These are phyloP conservation scores for Termitomyces sp. DNA, from an alignment of 768 basidiomycete species.

Conservation along the genomic window DNA sequence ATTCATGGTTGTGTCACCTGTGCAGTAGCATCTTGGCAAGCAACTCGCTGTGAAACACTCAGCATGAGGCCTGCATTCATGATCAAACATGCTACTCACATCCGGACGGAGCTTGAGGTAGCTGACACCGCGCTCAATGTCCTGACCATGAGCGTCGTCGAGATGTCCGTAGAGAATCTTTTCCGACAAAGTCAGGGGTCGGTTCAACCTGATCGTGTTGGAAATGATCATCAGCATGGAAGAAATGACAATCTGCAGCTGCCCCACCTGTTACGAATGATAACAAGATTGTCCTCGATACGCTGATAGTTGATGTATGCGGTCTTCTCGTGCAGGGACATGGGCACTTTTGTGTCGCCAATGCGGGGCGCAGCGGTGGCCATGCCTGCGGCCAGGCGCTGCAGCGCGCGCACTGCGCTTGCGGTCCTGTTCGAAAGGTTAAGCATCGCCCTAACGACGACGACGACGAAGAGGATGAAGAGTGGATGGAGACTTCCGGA, in stretches of 20 bases:
- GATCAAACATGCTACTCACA: slow-evolving; percentile 43
- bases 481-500: slow-evolving; percentile 28
- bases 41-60: slow-evolving; percentile 56
- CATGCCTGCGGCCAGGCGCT: slow-evolving; percentile 61
- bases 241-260: neutral
- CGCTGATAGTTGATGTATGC: slow-evolving; percentile 93
- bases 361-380: slow-evolving; percentile 78
- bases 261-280: slow-evolving; percentile 74
- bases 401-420: slow-evolving; percentile 44
- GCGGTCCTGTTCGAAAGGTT: slow-evolving; percentile 49
- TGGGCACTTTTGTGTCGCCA: slow-evolving; percentile 85
- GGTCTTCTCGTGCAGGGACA: slow-evolving; percentile 79
- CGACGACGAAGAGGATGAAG: slow-evolving; percentile 14
- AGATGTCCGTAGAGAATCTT: slow-evolving; percentile 98
- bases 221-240: neutral
- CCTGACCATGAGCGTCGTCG: slow-evolving; percentile 88
- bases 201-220: slow-evolving; percentile 56
- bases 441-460: slow-evolving; percentile 52
- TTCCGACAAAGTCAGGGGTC: slow-evolving; percentile 90
- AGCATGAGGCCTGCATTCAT: slow-evolving; percentile 4
- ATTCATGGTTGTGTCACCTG: slow-evolving; percentile 41
- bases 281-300: slow-evolving; percentile 93
- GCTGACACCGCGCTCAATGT: slow-evolving; percentile 85
- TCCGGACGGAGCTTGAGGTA: slow-evolving; percentile 98
- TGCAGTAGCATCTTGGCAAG: slow-evolving; percentile 88